A percentile compares a stretch with the other conserved stretches of the same genome.
Evolutionary conservation across 257 asterid species (phyloP).

Genomic region (Jaltomata sinuosa): DNA sequence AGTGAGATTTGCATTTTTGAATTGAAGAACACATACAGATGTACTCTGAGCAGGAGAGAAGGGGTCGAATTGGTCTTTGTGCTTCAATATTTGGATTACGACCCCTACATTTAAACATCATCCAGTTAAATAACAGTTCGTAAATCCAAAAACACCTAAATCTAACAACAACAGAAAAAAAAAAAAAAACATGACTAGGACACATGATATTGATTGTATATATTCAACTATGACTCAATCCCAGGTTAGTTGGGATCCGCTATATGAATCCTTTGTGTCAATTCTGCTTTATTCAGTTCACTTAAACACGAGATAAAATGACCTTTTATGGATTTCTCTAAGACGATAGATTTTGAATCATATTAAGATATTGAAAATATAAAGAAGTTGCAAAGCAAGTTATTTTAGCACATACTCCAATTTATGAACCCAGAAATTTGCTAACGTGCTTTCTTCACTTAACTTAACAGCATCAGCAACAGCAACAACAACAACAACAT

Average conservation of each 20-base stretch:
- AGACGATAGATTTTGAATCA: not conserved
- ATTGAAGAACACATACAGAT: not conserved
- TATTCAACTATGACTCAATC: not conserved
- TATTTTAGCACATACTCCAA: not conserved
- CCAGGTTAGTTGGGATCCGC: not conserved
- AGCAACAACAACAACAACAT: too few species aligned
- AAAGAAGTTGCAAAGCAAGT: not conserved
- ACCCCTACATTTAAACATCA: not conserved
- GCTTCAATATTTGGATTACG: not conserved
- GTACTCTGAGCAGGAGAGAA: not conserved
- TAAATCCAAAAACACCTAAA: not conserved
- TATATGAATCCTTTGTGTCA: not conserved
- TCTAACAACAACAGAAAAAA: not conserved
- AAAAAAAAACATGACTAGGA: not conserved
- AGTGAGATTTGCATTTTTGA: constrained; percentile 6
- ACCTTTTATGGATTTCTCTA: not conserved
- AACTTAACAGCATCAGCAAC: not conserved
- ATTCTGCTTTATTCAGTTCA: not conserved
- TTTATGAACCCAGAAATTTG: not conserved
- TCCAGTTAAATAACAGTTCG: not conserved
- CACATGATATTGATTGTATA: not conserved
- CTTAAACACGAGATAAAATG: not conserved
- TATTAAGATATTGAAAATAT: not conserved
- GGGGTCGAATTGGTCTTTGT: not conserved
- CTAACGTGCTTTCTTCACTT: not conserved